Conservation (phyloP, 495 filamentous ascomycete genomes). For the Penicillium dipodomyicola region DNA sequence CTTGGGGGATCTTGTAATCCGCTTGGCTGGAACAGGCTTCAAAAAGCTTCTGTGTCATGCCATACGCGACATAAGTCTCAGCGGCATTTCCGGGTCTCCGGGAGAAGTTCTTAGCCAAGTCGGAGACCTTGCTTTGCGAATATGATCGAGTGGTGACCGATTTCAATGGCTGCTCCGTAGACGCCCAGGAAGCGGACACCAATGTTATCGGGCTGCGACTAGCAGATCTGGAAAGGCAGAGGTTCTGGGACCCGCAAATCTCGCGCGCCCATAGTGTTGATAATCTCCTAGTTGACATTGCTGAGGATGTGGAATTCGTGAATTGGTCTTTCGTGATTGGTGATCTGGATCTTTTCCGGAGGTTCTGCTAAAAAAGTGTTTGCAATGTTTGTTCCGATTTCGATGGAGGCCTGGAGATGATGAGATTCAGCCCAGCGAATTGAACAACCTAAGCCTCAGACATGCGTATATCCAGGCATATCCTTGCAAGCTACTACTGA, state of each 20-base stretch:
- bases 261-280: conserved; percentile 23
- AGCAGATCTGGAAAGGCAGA: conserved; percentile 17
- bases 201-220: not conserved
- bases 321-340: conserved; percentile 12
- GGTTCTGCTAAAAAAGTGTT: conserved; percentile 26
- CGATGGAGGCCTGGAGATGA: not conserved
- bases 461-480: not conserved
- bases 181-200: not conserved
- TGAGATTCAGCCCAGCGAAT: too few relatives aligned
- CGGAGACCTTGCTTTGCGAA: conserved; percentile 24
- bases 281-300: conserved; percentile 24
- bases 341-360: conserved; percentile 24
- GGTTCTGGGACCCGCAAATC: conserved; percentile 10
- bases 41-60: conserved; percentile 73
- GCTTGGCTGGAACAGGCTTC: conserved; percentile 74
- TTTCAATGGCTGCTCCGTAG: conserved; percentile 3
- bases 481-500: not conserved
- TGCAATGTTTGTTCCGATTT: conserved; percentile 33
- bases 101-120: conserved; percentile 34
- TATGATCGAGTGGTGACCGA: conserved; percentile 8
- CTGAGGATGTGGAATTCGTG: conserved; percentile 6
- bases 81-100: conserved; percentile 42
- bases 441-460: not conserved
- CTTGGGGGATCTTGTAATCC: conserved; percentile 65
- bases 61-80: conserved; percentile 74